Evolutionary conservation across 129 eudicot genomes (phyloP).

Genomic region (Centrapalus pauciflorus): DNA sequence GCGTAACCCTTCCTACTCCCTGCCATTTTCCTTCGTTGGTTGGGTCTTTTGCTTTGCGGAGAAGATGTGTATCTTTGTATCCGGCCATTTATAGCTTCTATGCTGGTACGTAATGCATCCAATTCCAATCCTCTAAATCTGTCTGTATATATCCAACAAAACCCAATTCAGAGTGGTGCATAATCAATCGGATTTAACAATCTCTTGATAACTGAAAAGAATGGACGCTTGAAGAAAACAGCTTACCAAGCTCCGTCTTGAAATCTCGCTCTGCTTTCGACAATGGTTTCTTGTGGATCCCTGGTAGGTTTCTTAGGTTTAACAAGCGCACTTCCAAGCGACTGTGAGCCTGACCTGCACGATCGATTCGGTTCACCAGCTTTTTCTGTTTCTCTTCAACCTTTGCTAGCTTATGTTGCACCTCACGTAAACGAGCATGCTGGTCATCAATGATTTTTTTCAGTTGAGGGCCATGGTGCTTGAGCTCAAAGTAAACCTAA

Average conservation of each 20-base stretch:
- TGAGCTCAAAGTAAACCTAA: constrained; percentile 90
- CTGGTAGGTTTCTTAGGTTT: constrained; percentile 57
- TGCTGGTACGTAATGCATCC: constrained; percentile 73
- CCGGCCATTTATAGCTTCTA: constrained; percentile 76
- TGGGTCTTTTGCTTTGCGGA: constrained; percentile 35
- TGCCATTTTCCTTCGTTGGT: constrained; percentile 33
- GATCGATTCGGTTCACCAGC: constrained; percentile 46
- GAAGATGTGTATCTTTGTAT: constrained; percentile 49
- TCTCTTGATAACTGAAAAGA: not conserved
- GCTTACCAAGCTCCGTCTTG: constrained; percentile 80
- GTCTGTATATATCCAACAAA: constrained; percentile 49
- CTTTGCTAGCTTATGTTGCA: constrained; percentile 56
- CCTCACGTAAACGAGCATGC: constrained; percentile 57
- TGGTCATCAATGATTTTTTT: constrained; percentile 68
- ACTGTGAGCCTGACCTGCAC: constrained; percentile 45
- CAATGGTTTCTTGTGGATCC: constrained; percentile 70
- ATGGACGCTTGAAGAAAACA: constrained; percentile 4
- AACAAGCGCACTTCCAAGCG: constrained; percentile 61
- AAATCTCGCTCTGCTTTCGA: constrained; percentile 90
- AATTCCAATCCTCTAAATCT: constrained; percentile 75
- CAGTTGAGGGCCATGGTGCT: constrained; percentile 84
- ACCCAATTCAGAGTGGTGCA: not conserved
- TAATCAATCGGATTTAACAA: not conserved
- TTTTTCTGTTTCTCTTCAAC: constrained; percentile 68
- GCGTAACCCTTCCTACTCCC: constrained; percentile 30